These are phyloP conservation scores for Penicillium sp. DNA, from an alignment of 2,329 filamentous ascomycete genomes.

Conservation along the genomic window DNA sequence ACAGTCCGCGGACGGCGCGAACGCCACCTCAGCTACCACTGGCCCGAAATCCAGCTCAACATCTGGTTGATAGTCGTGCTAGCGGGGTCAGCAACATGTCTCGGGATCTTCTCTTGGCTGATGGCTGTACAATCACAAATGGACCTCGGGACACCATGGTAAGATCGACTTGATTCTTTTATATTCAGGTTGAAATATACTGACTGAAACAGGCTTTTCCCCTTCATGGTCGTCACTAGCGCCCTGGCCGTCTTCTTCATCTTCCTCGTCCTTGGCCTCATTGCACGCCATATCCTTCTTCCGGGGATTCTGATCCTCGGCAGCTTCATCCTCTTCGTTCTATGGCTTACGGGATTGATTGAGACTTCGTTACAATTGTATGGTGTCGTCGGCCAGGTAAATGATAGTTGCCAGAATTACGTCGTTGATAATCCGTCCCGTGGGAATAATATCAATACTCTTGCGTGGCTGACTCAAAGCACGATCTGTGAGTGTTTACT, in stretches of 20 bases:
- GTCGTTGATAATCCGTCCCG: constrained; percentile 44
- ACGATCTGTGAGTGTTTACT: constrained; percentile 51
- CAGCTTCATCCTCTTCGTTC: constrained; percentile 56
- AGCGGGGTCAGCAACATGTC: constrained; percentile 50
- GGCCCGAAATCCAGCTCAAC: constrained; percentile 60
- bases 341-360: constrained; percentile 58
- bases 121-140: constrained; percentile 54
- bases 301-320: constrained; percentile 56
- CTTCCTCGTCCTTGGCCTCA: constrained; percentile 52
- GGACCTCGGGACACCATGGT: constrained; percentile 56
- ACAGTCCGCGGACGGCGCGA: constrained; percentile 28
- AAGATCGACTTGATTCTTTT: constrained; percentile 18
- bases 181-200: too few relatives aligned
- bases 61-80: constrained; percentile 60
- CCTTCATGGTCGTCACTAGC: constrained; percentile 56
- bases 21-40: constrained; percentile 50
- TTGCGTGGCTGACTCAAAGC: constrained; percentile 58
- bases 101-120: constrained; percentile 58
- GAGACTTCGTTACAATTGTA: constrained; percentile 59
- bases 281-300: constrained; percentile 51
- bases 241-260: constrained; percentile 54
- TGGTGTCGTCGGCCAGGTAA: constrained; percentile 51
- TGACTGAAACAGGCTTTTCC: constrained; percentile 63
- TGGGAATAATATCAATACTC: constrained; percentile 50
- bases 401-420: constrained; percentile 54